Conservation (phyloP, 2,329 filamentous ascomycete genomes). For the Diaporthe capsici region DNA sequence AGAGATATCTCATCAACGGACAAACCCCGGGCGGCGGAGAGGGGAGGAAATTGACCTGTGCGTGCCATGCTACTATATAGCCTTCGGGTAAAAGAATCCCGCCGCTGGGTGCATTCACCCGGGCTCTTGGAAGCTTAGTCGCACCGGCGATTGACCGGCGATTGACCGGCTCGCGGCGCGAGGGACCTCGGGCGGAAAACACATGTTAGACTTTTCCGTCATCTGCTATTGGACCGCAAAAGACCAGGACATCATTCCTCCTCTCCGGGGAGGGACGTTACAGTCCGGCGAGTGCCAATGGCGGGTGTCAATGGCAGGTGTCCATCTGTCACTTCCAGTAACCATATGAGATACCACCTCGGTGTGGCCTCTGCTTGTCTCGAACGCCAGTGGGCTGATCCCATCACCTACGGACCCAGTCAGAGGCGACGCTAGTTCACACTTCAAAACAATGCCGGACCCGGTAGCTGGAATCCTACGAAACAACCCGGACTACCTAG, state of each 20-base stretch:
- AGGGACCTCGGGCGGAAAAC: neutral
- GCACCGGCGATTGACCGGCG: neutral
- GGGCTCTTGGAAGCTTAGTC: neutral
- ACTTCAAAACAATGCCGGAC: constrained; percentile 10
- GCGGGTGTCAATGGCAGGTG: neutral
- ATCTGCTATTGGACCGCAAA: neutral
- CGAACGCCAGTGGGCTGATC: neutral
- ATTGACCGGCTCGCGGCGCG: neutral
- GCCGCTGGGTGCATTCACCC: constrained; percentile 4
- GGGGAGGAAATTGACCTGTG: neutral
- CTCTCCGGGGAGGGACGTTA: neutral
- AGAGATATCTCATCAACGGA: neutral
- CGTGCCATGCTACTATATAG: neutral
- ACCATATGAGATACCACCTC: neutral
- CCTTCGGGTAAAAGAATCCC: neutral
- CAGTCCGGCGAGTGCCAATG: neutral
- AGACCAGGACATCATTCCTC: neutral
- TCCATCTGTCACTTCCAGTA: neutral
- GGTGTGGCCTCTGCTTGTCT: neutral
- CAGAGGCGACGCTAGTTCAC: neutral
- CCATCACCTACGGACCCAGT: neutral
- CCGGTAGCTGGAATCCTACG: constrained; percentile 2
- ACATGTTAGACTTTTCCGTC: neutral
- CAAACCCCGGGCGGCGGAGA: neutral
- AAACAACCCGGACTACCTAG: neutral